Conservation (phyloP, 116 monocot species). For the Iris pallida region DNA sequence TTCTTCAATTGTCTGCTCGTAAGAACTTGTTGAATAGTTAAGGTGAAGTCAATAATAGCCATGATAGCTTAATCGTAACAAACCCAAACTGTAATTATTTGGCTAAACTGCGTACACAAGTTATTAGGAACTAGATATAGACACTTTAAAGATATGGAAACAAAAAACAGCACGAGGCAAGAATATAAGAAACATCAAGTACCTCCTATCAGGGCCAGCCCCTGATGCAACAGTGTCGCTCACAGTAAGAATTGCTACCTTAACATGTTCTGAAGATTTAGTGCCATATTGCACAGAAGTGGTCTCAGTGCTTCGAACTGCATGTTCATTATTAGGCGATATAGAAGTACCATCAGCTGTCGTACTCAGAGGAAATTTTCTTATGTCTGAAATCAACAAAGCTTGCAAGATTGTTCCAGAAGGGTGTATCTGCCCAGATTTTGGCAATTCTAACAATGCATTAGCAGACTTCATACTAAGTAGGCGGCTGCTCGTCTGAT, state of each 20-base stretch:
- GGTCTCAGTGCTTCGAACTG: conserved; percentile 8
- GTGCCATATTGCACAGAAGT: background rate
- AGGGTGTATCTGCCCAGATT: conserved; percentile 42
- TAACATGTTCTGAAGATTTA: conserved; percentile 27
- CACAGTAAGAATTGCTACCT: conserved; percentile 94
- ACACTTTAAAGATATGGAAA: background rate
- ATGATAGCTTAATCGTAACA: too few species aligned
- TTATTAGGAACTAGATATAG: too few species aligned
- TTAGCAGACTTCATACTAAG: conserved; percentile 92
- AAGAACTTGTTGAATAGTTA: too few species aligned
- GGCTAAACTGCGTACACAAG: too few species aligned
- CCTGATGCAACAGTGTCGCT: conserved; percentile 92
- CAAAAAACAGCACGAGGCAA: background rate
- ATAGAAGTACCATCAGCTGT: conserved; percentile 3
- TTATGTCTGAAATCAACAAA: conserved; percentile 77
- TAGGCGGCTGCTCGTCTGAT: conserved; percentile 84
- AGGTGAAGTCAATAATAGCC: too few species aligned
- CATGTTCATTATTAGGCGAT: conserved; percentile 4
- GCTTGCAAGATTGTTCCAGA: conserved; percentile 67
- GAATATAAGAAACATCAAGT: conserved; percentile 9
- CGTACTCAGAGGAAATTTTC: conserved; percentile 21
- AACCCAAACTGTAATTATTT: too few species aligned
- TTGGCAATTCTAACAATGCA: conserved; percentile 79
- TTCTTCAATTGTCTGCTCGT: too few species aligned
- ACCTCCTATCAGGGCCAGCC: conserved; percentile 93